A percentile compares a stretch with the other conserved stretches of the same genome.
These are phyloP conservation scores for Aegilops speltoides DNA, from an alignment of 176 grass and related monocot genomes.

Conservation along the genomic window DNA sequence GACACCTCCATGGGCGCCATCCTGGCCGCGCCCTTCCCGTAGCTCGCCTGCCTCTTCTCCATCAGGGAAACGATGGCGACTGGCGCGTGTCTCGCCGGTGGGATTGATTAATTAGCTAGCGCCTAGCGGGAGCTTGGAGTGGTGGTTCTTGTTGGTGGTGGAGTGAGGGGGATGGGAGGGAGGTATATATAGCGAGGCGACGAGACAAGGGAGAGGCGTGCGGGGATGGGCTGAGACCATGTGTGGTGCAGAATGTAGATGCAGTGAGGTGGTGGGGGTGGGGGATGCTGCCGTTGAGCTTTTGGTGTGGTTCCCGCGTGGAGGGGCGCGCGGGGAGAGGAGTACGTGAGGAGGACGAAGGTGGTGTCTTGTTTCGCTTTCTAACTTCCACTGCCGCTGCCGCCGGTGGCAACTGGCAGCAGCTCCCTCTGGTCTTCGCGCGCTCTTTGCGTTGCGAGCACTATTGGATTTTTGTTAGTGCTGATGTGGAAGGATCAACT, in stretches of 20 bases:
- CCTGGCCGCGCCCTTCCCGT: not conserved
- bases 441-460: not conserved
- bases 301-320: slow-evolving; percentile 17
- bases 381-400: slow-evolving; percentile 2
- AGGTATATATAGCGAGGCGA: slow-evolving; percentile 2
- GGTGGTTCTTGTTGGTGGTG: slow-evolving; percentile 13
- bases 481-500: not conserved
- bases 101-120: no score
- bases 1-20: slow-evolving; percentile 18
- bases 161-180: not conserved
- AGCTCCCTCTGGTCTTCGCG: not conserved
- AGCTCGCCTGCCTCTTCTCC: not conserved
- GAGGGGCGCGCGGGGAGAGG: not conserved
- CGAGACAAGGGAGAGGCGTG: slow-evolving; percentile 9
- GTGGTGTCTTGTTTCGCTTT: not conserved
- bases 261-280: not conserved
- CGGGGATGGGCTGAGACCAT: not conserved
- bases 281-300: slow-evolving; percentile 16
- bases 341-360: not conserved
- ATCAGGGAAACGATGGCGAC: not conserved
- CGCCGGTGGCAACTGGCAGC: not conserved
- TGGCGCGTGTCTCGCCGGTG: not conserved
- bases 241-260: slow-evolving; percentile 6
- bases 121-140: not conserved
- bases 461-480: not conserved